Conservation (phyloP, 2,329 filamentous ascomycete genomes). For the Fusarium transvaalense region DNA sequence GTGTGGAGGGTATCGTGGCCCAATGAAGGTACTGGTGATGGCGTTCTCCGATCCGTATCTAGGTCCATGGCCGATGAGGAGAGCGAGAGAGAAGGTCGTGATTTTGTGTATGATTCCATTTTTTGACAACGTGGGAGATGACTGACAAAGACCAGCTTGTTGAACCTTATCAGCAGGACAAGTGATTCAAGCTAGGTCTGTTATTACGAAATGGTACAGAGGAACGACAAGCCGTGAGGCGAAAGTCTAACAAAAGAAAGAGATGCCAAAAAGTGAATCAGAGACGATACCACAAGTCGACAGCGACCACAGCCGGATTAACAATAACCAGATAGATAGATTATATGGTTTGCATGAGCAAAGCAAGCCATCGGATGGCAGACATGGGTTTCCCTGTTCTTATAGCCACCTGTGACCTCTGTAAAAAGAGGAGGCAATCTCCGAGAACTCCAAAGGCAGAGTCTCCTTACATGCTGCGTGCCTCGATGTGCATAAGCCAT, state of each 20-base stretch:
- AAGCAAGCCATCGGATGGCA: conserved; percentile 17
- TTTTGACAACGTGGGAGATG: background rate
- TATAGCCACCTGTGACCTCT: conserved; percentile 19
- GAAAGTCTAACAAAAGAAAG: conserved; percentile 35
- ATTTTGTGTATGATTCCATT: conserved; percentile 36
- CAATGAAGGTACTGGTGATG: conserved; percentile 37
- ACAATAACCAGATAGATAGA: conserved; percentile 5
- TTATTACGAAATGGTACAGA: conserved; percentile 10
- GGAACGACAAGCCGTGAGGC: conserved; percentile 29
- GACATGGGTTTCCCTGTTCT: conserved; percentile 36
- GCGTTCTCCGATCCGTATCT: conserved; percentile 33
- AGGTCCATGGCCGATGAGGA: conserved; percentile 39
- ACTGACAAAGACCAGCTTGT: background rate
- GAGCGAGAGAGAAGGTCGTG: conserved; percentile 24
- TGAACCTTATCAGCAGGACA: conserved; percentile 6
- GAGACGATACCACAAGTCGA: conserved; percentile 16
- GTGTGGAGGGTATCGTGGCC: conserved; percentile 36
- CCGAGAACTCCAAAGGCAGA: conserved; percentile 19
- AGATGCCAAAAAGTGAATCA: conserved; percentile 2
- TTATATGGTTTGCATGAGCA: conserved; percentile 22
- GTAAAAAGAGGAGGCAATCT: conserved; percentile 15
- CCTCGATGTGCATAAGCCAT: conserved; percentile 22
- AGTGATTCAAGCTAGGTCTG: conserved; percentile 6
- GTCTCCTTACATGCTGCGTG: conserved; percentile 40
- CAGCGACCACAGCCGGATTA: conserved; percentile 11